Base-by-base conservation (phyloP, 768 basidiomycete genomes). In the Termitomyces sp. region DNA sequence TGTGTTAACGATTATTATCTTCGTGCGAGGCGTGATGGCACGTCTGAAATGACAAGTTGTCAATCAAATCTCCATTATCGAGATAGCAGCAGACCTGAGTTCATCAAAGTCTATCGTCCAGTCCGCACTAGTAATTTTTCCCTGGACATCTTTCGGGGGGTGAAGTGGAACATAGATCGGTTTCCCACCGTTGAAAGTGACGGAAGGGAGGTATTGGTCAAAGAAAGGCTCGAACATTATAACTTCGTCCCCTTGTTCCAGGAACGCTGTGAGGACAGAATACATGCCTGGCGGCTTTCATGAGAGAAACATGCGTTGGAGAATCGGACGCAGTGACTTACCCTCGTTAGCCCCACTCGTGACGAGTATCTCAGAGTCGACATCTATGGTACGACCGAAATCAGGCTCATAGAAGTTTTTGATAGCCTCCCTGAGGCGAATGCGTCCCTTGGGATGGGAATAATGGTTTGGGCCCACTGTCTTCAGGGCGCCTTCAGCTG, bases 221-320 rank as follows among this genome's bases (percentile, higher is more conserved):
- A 97, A 98, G 81, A 94, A 97, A 1, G 96, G 96, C 75, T 98
- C 97, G 70, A 98, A 96, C 85, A 98, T 89, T 74, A 99, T 96
- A 64, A 98, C 96, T 74, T 99, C 97, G 69, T 98, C 97, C 4
- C 91, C 96, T 40, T 84, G 81, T 63, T 98, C 89, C 42, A 97
- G 75, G 77, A 96, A 98, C 0, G 97, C 97, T 12, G 88, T 85
- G 67, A 96, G 92, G 55, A 95, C 92, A 55, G 96, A 86, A 73
- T 96, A 98, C 81, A 94, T 91, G 28, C 96, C 96, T 94, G 72
- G 51, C 20, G 33, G 32, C 24, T 16, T 15, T 15, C 45, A 24
- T 57, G 28, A 63, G 52, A 42, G 32, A 12, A 40, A 28, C 52
- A 16, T 18, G 49, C 32, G 9, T 44, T 50, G 32, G 33, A 39